These are phyloP conservation scores for Aureobasidium namibiae DNA, from an alignment of 2,329 filamentous ascomycete genomes.

Conservation along the genomic window DNA sequence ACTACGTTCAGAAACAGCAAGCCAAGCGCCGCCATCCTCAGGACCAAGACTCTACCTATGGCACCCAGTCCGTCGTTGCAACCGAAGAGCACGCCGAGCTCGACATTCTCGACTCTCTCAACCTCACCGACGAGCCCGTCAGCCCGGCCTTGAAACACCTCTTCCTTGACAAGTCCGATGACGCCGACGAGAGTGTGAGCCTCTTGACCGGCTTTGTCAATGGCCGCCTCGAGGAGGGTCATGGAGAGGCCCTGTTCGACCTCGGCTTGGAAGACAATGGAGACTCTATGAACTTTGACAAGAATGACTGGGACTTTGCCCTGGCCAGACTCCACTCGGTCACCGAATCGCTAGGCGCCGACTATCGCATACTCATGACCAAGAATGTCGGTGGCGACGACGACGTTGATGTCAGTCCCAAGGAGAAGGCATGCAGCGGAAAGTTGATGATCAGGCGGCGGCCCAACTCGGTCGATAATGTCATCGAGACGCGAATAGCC, in stretches of 20 bases:
- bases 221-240: constrained; percentile 67
- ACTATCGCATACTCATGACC: constrained; percentile 79
- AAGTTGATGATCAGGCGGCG: constrained; percentile 75
- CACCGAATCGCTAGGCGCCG: constrained; percentile 57
- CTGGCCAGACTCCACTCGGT: constrained; percentile 57
- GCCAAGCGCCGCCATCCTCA: constrained; percentile 48
- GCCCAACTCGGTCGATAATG: constrained; percentile 68
- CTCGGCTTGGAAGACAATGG: constrained; percentile 85
- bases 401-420: constrained; percentile 59
- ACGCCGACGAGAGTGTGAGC: constrained; percentile 51
- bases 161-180: constrained; percentile 51
- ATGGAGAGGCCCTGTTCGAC: constrained; percentile 86
- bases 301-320: constrained; percentile 67
- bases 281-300: constrained; percentile 69
- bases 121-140: constrained; percentile 61
- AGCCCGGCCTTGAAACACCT: constrained; percentile 66
- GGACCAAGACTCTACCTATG: constrained; percentile 20
- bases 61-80: constrained; percentile 22
- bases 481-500: constrained; percentile 92
- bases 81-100: constrained; percentile 76
- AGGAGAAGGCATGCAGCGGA: constrained; percentile 69
- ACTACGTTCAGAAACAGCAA: constrained; percentile 95
- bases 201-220: constrained; percentile 59
- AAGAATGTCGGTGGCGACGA: constrained; percentile 74
- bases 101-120: constrained; percentile 75